Base-by-base conservation (phyloP, 2,329 filamentous ascomycete genomes). In the Herpotrichia juniperi region DNA sequence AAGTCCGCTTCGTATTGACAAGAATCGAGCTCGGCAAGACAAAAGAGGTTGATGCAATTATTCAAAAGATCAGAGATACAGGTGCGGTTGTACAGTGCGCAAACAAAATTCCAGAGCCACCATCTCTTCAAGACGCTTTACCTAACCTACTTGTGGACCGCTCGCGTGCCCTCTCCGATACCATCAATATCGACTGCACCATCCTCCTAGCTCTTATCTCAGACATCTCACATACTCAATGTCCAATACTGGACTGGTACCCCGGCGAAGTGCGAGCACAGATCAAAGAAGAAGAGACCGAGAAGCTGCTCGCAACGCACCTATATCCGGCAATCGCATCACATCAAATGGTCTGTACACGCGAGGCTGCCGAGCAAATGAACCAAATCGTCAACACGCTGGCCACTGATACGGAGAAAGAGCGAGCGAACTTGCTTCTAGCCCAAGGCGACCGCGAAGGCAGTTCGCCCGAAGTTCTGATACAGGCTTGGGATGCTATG, bases 171-270 rank as follows among this genome's bases (percentile, higher is more conserved):
- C 70, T 80, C 25, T 75, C 79, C 1, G 56, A 74, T 1, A 76
- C 72, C 0, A 62, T 87, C 24, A 86, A 88, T 62, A 79, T 88
- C 49, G 86, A 88, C 68, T 87, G 84, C 48, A 91, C 88, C 1
- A 83, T 91, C 42, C 79, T 93, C 5, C 81, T 93, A 4, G 88
- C 88, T 4, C 76, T 92, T 2, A 83, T 88, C 1, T 91, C 88
- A 0, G 89, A 93, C 62, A 84, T 92, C 22, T 88, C 87, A 1
- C 87, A 92, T 66, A 74, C 74, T 28, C 65, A 73, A 31, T 75
- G 77, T 24, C 62, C 72, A 2, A 76, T 79, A 40, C 75, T 80
- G 28, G 77, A 80, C n/a, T 79, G 76, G 69, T 79, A 55, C 60
- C 86, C 87, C 58, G 77, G 74, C 19, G 83, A 85, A 37, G 85